phyloP scores from a whole-genome alignment of 2,329 filamentous ascomycete genomes.

The Aspergillus piperis region DNA sequence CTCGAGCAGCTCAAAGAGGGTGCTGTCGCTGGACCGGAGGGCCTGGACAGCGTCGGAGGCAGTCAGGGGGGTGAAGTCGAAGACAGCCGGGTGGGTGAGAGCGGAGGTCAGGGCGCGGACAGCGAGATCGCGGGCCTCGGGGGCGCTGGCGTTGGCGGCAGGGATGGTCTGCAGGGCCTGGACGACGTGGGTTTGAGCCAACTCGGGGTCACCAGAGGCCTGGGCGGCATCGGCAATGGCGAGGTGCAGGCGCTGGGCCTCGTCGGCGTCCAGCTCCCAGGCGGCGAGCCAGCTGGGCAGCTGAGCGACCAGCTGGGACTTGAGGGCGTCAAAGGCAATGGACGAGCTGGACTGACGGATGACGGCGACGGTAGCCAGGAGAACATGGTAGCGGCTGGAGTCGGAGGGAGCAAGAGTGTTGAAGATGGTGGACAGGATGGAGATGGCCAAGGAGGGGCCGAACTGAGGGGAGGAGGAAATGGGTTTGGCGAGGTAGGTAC shows the following conservation, averaged over 20 bases:
- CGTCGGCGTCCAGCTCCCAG: constrained; percentile 81
- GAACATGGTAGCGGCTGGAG: constrained; percentile 83
- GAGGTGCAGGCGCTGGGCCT: constrained; percentile 81
- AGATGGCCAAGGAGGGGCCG: constrained; percentile 81
- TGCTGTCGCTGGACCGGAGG: constrained; percentile 77
- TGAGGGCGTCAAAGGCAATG: constrained; percentile 78
- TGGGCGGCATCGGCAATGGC: constrained; percentile 78
- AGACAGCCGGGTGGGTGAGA: constrained; percentile 66
- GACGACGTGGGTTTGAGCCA: constrained; percentile 71
- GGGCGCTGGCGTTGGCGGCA: constrained; percentile 54
- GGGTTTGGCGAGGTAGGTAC: constrained; percentile 84
- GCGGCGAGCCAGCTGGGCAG: constrained; percentile 77
- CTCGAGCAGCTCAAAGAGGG: constrained; percentile 89
- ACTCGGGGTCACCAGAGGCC: constrained; percentile 75
- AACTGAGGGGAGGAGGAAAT: constrained; percentile 83
- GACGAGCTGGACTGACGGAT: constrained; percentile 70
- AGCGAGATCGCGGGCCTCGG: constrained; percentile 60
- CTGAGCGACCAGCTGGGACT: constrained; percentile 74
- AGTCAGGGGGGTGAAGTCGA: constrained; percentile 72
- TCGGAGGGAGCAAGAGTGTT: constrained; percentile 80
- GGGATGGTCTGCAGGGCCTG: constrained; percentile 78
- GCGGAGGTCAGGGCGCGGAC: constrained; percentile 67
- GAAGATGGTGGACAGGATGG: constrained; percentile 92
- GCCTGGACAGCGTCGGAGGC: constrained; percentile 78
- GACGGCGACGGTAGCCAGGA: constrained; percentile 83